Evolutionary conservation across 768 basidiomycete genomes (phyloP).

Genomic region (Amylocystis lapponica): DNA sequence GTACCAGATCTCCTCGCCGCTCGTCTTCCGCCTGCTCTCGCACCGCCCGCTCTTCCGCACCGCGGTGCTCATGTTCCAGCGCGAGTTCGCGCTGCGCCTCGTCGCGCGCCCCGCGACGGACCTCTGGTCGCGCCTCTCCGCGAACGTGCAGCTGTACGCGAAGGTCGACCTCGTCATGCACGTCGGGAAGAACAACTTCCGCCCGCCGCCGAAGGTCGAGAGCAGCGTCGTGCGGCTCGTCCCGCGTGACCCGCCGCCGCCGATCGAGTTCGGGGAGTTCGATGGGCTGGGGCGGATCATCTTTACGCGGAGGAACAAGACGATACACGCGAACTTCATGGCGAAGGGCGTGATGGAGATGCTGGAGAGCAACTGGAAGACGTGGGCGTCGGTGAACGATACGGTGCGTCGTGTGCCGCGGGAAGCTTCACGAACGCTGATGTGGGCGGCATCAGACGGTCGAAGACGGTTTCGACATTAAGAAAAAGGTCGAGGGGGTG

Average conservation of each 20-base stretch:
- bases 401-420: constrained; percentile 43
- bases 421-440: background rate
- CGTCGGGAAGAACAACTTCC: constrained; percentile 94
- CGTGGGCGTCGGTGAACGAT: constrained; percentile 82
- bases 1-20: constrained; percentile 97
- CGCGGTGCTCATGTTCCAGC: constrained; percentile 99
- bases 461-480: constrained; percentile 66
- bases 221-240: constrained; percentile 87
- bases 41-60: constrained; percentile 92
- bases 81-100: constrained; percentile 93
- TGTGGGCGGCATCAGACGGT: constrained; percentile 52
- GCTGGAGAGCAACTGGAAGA: constrained; percentile 89
- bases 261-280: constrained; percentile 94
- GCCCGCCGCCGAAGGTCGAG: constrained; percentile 94
- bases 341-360: constrained; percentile 94
- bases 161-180: constrained; percentile 96
- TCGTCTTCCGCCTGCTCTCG: constrained; percentile 94
- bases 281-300: constrained; percentile 91
- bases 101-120: constrained; percentile 78
- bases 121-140: constrained; percentile 91
- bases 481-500: constrained; percentile 65
- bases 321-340: constrained; percentile 81
- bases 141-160: constrained; percentile 96
- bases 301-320: constrained; percentile 89
- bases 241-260: constrained; percentile 92